Evolutionary conservation across 176 grass and related monocot genomes (phyloP), one percentile per base, ranked within the genome.

Genomic region (Carex scoparia): DNA sequence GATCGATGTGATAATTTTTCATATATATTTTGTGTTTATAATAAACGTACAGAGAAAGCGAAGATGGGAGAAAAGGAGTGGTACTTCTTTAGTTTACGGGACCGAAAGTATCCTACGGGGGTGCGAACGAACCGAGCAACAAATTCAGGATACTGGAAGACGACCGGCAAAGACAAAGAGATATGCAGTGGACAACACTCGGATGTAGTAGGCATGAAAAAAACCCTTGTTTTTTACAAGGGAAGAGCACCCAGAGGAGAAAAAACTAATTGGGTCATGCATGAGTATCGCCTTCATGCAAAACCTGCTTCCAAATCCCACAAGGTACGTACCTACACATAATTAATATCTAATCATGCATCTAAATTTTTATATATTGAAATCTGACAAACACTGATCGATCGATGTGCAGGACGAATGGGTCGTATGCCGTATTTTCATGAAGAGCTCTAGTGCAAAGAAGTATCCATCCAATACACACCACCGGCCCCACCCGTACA

Each of bases 211-310:
- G 94, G 94, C 5, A 94, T 92, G 92, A 97, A 97, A 70, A 97
- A 97, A 87, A 97, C 94, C 3, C 81, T 97, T 13, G 94, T 97
- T 35, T 97, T 97, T 76, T 97, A 97, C 86, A 97, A 94, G n/a
- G 94, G 94, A 14, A 92, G 94, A 64, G 94, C 94, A 65, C 92
- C 94, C 2, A 92, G 89, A 59, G 94, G 94, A 4, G 89, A 97
- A 79, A 97, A 97, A 68, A 92, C 89, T 4, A 97, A 92, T 37
- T 97, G 94, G 94, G 92, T 97, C 71, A 97, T 94, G 87, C 94
- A 97, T 38, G 94, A 97, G 80, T 94, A 97, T 35, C 85, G 94
- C 0, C 77, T 97, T 2, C 81, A 92, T 53, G 65, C 84, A 13
- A 94, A 97, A 70, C 63, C 87, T 0, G 10, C 49, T 14, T 68